These are phyloP conservation scores for Brassica hybrid DNA, from an alignment of 441 rosid genomes.

Conservation along the genomic window DNA sequence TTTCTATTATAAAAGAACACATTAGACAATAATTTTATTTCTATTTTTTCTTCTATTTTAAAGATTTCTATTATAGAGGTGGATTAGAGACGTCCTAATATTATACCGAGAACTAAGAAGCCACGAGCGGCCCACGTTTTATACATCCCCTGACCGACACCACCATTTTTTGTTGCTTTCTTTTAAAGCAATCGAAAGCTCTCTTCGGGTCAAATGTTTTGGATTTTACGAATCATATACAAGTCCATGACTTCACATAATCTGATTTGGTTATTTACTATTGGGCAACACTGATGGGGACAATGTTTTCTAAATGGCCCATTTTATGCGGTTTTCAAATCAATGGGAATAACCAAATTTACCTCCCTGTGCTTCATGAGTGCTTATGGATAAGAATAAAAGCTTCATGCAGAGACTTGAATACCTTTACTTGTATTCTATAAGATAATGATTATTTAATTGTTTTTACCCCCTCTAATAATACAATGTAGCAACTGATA, in stretches of 20 bases:
- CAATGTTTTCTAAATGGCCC: neutral
- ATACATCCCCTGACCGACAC: neutral
- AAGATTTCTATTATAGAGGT: too few species aligned
- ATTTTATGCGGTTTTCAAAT: neutral
- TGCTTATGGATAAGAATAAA: neutral
- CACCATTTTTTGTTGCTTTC: neutral
- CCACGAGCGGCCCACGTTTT: constrained; percentile 34
- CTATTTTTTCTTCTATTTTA: too few species aligned
- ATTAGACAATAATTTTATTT: too few species aligned
- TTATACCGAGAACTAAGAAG: neutral
- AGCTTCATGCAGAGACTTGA: neutral
- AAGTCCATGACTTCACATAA: neutral
- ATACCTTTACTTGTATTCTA: neutral
- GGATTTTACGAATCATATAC: neutral
- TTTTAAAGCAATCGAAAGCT: neutral
- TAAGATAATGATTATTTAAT: too few species aligned
- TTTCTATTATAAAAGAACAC: too few species aligned
- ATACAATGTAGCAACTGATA: too few species aligned
- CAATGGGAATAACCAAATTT: neutral
- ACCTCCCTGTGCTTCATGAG: neutral
- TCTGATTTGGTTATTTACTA: neutral
- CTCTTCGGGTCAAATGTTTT: constrained; percentile 14
- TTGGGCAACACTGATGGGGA: neutral
- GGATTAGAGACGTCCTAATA: neutral
- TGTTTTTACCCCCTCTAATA: too few species aligned